Evolutionary conservation across 2,329 filamentous ascomycete genomes (phyloP), one percentile per base, ranked within the genome.

Genomic region (Pseudogymnoascus sp.): DNA sequence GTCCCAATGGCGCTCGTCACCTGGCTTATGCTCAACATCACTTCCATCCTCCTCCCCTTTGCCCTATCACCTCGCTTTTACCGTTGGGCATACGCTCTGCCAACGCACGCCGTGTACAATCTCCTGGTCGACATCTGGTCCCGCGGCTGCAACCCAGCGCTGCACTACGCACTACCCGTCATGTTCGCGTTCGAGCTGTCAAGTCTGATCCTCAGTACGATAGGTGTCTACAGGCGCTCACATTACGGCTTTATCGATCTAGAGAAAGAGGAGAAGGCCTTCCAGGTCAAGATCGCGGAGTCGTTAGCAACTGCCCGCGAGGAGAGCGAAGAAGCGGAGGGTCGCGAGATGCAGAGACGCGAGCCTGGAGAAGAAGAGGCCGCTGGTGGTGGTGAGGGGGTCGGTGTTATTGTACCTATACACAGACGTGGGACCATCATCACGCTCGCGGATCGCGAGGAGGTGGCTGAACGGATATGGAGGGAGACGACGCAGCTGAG

Each of bases 21-120:
- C 68, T 87, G 83, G 84, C 83, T 88, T 43, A 85, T 88, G 62
- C 81, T 82, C 6, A 89, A 89, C 67, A 83, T 87, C 0, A 75
- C 78, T 0, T 86, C 83, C 0, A 74, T 78, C 0, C 86, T 88
- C 67, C 84, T 87, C 69, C 74, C 81, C 3, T 74, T 88, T 45
- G 81, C 84, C 26, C 74, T 88, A 23, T 79, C 81, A 1, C 81
- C 83, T 0, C 74, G 71, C 0, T 87, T 88, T 68, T 89, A 84
- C 69, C 69, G 72, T 2, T 88, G 83, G 82, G 84, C 83, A 0
- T 85, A 85, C 69, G 84, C 80, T 0, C 85, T 84, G 82, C 85
- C 85, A 7, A 71, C 88, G 62, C 82, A 87, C 70, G 80, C 83
- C 39, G 78, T 88, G 38, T 80, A 75, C 63, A 70, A 73, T 3